These are phyloP conservation scores for Sarcomyxa edulis DNA, from an alignment of 768 basidiomycete species.

Conservation along the genomic window DNA sequence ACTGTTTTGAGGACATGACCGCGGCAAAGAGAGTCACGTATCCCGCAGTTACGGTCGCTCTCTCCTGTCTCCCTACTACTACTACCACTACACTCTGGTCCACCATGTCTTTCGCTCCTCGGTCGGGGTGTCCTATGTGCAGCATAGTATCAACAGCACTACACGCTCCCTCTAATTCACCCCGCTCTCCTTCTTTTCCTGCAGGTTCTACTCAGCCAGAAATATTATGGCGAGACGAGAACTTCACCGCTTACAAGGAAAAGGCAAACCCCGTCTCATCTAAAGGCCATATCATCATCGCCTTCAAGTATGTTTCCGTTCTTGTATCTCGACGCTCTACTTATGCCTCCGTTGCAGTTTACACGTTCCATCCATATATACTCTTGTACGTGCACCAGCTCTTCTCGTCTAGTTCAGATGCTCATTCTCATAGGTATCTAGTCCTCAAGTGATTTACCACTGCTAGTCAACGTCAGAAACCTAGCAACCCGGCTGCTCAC, in stretches of 20 bases:
- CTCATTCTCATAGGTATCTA: conserved; percentile 20
- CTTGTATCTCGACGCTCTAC: conserved; percentile 5
- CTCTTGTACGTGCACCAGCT: conserved; percentile 42
- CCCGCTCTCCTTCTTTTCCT: conserved; percentile 41
- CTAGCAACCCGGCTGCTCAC: conserved; percentile 52
- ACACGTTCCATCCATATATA: conserved; percentile 76
- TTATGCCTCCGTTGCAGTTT: conserved; percentile 37
- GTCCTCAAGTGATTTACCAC: conserved; percentile 73
- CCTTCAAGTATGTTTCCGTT: conserved; percentile 59
- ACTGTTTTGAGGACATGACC: conserved; percentile 11
- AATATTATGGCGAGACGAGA: conserved; percentile 70
- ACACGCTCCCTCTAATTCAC: conserved; percentile 36
- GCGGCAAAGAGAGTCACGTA: conserved; percentile 11
- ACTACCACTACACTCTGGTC: neutral
- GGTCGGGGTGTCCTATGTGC: conserved; percentile 73
- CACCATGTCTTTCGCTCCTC: conserved; percentile 51
- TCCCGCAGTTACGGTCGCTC: neutral
- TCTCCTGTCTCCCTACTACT: conserved; percentile 10
- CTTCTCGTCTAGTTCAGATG: conserved; percentile 3
- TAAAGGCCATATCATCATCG: conserved; percentile 65
- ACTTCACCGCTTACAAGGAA: conserved; percentile 73
- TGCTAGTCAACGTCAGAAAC: conserved; percentile 59
- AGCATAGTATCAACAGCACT: conserved; percentile 58
- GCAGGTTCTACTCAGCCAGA: conserved; percentile 47
- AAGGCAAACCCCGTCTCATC: conserved; percentile 66